A percentile compares a stretch with the other conserved stretches of the same genome.
Conservation (phyloP, 2,329 filamentous ascomycete species). For the Paracoccidioides lutzii region DNA sequence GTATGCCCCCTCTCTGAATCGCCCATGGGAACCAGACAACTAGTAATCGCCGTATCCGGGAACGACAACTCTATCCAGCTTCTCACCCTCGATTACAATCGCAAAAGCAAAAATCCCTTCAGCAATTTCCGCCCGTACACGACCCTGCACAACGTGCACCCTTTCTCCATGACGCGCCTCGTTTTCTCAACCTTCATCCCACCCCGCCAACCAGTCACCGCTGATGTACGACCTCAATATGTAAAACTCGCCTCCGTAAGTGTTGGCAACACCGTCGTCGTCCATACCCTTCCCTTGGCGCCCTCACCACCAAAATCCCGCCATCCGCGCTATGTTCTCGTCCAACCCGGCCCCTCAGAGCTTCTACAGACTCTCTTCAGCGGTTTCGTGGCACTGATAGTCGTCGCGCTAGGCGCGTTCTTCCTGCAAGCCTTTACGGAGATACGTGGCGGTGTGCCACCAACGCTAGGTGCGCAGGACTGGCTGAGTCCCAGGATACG, state of each 20-base stretch:
- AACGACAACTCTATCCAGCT: constrained; percentile 68
- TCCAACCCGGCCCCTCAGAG: constrained; percentile 43
- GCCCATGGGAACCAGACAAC: constrained; percentile 55
- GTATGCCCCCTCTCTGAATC: constrained; percentile 54
- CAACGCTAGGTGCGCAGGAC: constrained; percentile 43
- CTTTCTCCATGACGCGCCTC: constrained; percentile 46
- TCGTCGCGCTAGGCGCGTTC: constrained; percentile 51
- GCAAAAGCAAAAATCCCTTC: constrained; percentile 28
- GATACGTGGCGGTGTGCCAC: constrained; percentile 43
- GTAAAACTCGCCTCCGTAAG: constrained; percentile 72
- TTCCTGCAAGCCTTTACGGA: constrained; percentile 51
- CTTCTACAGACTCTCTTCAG: constrained; percentile 41
- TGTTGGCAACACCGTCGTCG: constrained; percentile 63
- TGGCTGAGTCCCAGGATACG: constrained; percentile 43
- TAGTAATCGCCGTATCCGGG: constrained; percentile 66
- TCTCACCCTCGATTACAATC: constrained; percentile 59
- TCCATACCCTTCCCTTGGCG: constrained; percentile 63
- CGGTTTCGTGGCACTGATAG: constrained; percentile 44
- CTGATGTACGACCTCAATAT: constrained; percentile 41
- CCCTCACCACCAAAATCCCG: constrained; percentile 31
- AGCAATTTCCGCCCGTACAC: constrained; percentile 38
- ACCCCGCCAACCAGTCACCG: constrained; percentile 36
- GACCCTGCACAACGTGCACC: constrained; percentile 43
- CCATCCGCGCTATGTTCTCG: constrained; percentile 57
- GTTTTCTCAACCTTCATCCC: constrained; percentile 40